A percentile compares a stretch with the other conserved stretches of the same genome.
These are phyloP conservation scores for Glycine soja DNA, from an alignment of 306 rosid species.

Conservation along the genomic window DNA sequence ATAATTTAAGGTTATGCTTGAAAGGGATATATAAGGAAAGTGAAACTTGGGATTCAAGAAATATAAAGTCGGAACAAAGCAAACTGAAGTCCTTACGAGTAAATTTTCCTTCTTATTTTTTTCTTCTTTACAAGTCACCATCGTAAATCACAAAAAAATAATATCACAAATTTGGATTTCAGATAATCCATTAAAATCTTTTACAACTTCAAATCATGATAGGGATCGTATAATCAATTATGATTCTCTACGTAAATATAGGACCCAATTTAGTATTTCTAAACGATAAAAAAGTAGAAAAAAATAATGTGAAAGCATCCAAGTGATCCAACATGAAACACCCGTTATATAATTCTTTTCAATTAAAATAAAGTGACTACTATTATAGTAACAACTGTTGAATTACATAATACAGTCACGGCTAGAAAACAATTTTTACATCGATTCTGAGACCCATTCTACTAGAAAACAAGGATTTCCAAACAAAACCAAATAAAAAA, in stretches of 20 bases:
- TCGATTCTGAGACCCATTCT: too few species aligned
- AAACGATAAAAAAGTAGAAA: not conserved
- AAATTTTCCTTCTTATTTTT: not conserved
- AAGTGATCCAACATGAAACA: not conserved
- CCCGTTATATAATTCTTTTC: not conserved
- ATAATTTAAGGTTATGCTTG: not conserved
- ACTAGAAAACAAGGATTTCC: not conserved
- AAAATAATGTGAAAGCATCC: not conserved
- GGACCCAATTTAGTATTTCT: not conserved
- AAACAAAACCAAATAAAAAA: not conserved
- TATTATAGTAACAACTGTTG: too few species aligned
- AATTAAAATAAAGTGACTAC: not conserved
- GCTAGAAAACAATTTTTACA: too few species aligned
- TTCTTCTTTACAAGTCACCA: not conserved
- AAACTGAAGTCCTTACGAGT: not conserved
- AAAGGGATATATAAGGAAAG: not conserved
- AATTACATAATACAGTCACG: not conserved
- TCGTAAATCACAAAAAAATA: not conserved
- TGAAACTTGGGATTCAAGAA: conserved; percentile 40
- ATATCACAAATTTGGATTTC: too few species aligned
- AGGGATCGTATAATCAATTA: not conserved
- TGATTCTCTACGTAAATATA: not conserved
- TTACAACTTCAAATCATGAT: conserved; percentile 20
- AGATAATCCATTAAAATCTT: not conserved
- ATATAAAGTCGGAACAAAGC: not conserved